These are phyloP conservation scores for Aristolochia californica DNA, from an alignment of 164 flowering plant genomes.

Conservation along the genomic window DNA sequence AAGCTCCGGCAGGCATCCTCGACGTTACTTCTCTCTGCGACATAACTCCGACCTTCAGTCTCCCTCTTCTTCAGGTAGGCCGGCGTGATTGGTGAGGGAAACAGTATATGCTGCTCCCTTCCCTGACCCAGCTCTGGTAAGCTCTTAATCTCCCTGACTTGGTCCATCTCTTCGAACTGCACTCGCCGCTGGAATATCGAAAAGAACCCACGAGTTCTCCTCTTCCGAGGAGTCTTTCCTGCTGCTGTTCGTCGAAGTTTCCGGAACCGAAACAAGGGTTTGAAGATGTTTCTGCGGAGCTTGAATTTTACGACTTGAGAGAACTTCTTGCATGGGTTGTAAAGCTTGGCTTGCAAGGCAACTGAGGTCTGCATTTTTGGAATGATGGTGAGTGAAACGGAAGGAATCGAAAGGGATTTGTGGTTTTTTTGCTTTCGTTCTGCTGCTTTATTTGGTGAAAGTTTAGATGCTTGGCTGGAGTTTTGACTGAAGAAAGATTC, in stretches of 20 bases:
- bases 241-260: not conserved
- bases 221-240: not conserved
- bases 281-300: constrained; percentile 7
- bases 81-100: constrained; percentile 53
- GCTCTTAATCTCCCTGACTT: constrained; percentile 27
- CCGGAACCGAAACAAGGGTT: not conserved
- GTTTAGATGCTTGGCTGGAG: not conserved
- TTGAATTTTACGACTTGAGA: constrained; percentile 5
- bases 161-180: constrained; percentile 20
- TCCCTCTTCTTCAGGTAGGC: constrained; percentile 20
- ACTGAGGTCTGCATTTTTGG: constrained; percentile 5
- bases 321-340: constrained; percentile 8
- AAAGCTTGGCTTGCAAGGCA: constrained; percentile 9
- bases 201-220: constrained; percentile 4
- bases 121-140: constrained; percentile 19
- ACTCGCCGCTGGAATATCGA: constrained; percentile 3
- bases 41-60: not conserved
- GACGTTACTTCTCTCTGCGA: constrained; percentile 10
- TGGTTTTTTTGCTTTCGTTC: not conserved
- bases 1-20: constrained; percentile 84
- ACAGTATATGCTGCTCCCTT: constrained; percentile 16
- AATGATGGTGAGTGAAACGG: constrained; percentile 7
- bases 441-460: not conserved
- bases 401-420: constrained; percentile 1
- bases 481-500: not conserved